Evolutionary conservation across 129 eudicot species (phyloP), one percentile per base, ranked within the genome.

Genomic region (Flaveria linearis): DNA sequence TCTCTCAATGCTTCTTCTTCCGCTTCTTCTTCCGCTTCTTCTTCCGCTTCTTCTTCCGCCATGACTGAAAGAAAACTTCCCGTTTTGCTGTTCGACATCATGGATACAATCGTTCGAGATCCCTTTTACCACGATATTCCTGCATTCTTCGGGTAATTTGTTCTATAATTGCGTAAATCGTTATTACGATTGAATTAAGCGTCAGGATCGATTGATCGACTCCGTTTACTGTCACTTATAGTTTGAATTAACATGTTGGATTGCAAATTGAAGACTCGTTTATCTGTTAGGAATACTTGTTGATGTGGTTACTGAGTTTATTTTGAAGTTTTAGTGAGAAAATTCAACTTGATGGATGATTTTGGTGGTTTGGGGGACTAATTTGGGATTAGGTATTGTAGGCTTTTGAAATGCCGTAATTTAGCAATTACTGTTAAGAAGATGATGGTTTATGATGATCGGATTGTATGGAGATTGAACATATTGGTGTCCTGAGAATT

Each of bases 41-140:
- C 71, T 9, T 28, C 23, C 9, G 28, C 36, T 33, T 45, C 53
- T 33, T 45, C 53, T 30, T 36, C 49, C 42, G 14, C 47, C 68
- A n/a, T 56, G 10, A 47, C 33, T 20, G 52, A 45, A 5, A 76
- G 90, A 51, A 85, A 88, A 82, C 89, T 93, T 41, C 98, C 98
- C 4, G 82, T 93, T 8, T 46, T 93, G 68, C 69, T 93, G 33
- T 93, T 93, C 69, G 98, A 93, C 61, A 84, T 93, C 7, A 90
- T 93, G 98, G 97, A 88, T 62, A 93, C 98, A 1, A 82, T 93
- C 52, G 97, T 93, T 81, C 89, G 93, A 26, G 98, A 93, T 77
- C 98, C 98, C 2, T 93, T 93, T 75, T 88, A 88, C 76, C 85
- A 87, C 5, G 86, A 90, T 55, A 68, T 93, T 68, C 98, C 97